Evolutionary conservation across 768 basidiomycete genomes (phyloP).

Genomic region (Austroboletus festivus): DNA sequence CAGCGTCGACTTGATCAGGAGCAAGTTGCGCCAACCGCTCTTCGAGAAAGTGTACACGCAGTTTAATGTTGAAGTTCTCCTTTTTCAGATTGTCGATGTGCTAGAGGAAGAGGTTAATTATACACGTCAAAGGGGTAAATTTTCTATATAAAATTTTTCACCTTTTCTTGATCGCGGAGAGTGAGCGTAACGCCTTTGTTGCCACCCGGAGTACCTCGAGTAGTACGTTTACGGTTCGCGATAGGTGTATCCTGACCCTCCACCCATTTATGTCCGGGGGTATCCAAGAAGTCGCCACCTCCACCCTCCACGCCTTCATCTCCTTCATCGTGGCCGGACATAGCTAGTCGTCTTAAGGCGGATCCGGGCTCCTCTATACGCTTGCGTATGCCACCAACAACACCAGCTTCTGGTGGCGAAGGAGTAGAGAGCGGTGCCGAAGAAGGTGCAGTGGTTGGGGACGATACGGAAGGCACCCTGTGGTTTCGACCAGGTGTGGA

Average conservation of each 20-base stretch:
- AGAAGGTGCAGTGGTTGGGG: slow-evolving; percentile 49
- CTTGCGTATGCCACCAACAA: slow-evolving; percentile 32
- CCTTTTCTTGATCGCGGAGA: slow-evolving; percentile 95
- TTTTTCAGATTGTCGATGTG: slow-evolving; percentile 95
- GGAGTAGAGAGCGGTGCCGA: slow-evolving; percentile 51
- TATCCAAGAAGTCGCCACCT: slow-evolving; percentile 48
- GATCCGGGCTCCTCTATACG: slow-evolving; percentile 40
- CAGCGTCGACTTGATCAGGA: slow-evolving; percentile 89
- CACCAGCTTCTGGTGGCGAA: slow-evolving; percentile 37
- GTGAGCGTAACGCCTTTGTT: slow-evolving; percentile 56
- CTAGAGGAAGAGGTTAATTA: slow-evolving; percentile 37
- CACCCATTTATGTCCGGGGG: slow-evolving; percentile 53
- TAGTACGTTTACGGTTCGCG: slow-evolving; percentile 45
- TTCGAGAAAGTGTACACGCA: slow-evolving; percentile 93
- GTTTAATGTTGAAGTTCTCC: slow-evolving; percentile 95
- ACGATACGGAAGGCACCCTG: slow-evolving; percentile 49
- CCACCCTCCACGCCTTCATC: slow-evolving; percentile 39
- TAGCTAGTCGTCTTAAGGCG: slow-evolving; percentile 39
- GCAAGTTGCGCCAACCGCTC: slow-evolving; percentile 87
- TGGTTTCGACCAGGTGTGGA: slow-evolving; percentile 48
- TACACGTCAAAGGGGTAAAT: not conserved
- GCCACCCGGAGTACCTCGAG: slow-evolving; percentile 25
- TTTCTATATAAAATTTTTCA: slow-evolving; percentile 23
- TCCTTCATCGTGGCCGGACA: slow-evolving; percentile 32
- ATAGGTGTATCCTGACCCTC: slow-evolving; percentile 51